Conservation (phyloP, 768 basidiomycete genomes). For the Boletus tomentosulus region DNA sequence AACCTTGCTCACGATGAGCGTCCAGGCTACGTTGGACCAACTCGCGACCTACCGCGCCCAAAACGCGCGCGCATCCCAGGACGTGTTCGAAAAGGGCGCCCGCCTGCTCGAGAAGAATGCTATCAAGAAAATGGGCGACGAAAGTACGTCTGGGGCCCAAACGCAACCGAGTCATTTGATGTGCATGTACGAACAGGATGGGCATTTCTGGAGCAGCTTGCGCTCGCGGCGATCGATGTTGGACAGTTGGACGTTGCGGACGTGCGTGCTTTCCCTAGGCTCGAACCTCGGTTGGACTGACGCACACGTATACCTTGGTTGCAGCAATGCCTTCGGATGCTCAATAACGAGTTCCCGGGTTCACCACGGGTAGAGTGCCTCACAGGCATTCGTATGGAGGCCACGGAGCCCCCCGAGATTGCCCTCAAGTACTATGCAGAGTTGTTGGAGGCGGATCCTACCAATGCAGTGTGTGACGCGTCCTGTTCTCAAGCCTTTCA, state of each 20-base stretch:
- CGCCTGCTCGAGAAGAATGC: slow-evolving; percentile 46
- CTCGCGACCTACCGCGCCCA: slow-evolving; percentile 53
- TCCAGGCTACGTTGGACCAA: slow-evolving; percentile 45
- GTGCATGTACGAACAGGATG: slow-evolving; percentile 47
- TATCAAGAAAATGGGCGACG: slow-evolving; percentile 47
- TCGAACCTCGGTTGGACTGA: slow-evolving; percentile 4
- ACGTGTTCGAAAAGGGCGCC: slow-evolving; percentile 53
- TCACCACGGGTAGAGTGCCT: slow-evolving; percentile 80
- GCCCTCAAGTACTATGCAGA: slow-evolving; percentile 62
- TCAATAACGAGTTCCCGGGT: slow-evolving; percentile 64
- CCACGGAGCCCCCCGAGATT: slow-evolving; percentile 48
- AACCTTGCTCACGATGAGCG: slow-evolving; percentile 34
- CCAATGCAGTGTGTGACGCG: slow-evolving; percentile 57
- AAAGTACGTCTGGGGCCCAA: slow-evolving; percentile 38
- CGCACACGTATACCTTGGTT: not conserved
- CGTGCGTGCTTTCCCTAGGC: slow-evolving; percentile 41
- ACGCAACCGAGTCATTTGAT: not conserved
- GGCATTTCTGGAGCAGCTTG: slow-evolving; percentile 77
- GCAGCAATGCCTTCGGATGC: slow-evolving; percentile 43
- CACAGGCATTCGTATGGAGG: slow-evolving; percentile 75
- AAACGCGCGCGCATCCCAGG: slow-evolving; percentile 51
- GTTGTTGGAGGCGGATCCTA: slow-evolving; percentile 58
- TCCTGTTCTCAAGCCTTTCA: not conserved
- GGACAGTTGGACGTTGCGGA: slow-evolving; percentile 71
- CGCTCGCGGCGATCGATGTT: slow-evolving; percentile 72